Evolutionary conservation across 805 yeast species (phyloP), one percentile per base, ranked within the genome.

Genomic region (Kazachstania bromeliacearum): DNA sequence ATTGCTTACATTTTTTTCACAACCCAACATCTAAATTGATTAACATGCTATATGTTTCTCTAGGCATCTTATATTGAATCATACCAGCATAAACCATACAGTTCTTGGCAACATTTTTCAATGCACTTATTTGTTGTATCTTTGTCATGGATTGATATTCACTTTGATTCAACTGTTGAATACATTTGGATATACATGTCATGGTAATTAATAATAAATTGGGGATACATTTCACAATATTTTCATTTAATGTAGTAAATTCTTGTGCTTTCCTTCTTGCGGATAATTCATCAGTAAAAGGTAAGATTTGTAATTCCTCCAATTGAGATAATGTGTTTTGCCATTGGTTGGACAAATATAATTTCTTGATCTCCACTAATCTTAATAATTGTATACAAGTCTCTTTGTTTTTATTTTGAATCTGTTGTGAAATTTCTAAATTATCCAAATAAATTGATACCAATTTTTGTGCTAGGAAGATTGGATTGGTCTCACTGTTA

Each of bases 41-140:
- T 50, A 83, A 63, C 28, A 76, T 69, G 46, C 83, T 75, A 55
- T 82, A 85, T 0, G 85, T 78, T 48, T 85, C 94, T 37, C 70
- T 63, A 7, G 96, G 94, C 94, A 88, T 85, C 55, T 81, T 79
- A 60, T 83, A 87, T 61, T 85, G 94, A 25, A 88, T 79, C 78
- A 89, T 81, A 42, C 96, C 97, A 5, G 96, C 95, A 57, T 81
- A 89, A 3, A 88, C 75, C 87, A 88, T 85, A 59, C 95, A 82
- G 59, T 85, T 85, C 57, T 77, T 80, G 2, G 95, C 85, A 44
- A 80, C 68, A 42, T 70, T 70, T 34, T 67, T 67, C 51, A 85
- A 62, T 28, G 74, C 71, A 3, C 58, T 64, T 15, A 71, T 59
- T 53, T 78, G 81, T 38, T 71, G 74, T 28, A 67, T 70, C 40